Evolutionary conservation across 2,329 filamentous ascomycete species (phyloP).

Genomic region (Corynespora cassiicola): DNA sequence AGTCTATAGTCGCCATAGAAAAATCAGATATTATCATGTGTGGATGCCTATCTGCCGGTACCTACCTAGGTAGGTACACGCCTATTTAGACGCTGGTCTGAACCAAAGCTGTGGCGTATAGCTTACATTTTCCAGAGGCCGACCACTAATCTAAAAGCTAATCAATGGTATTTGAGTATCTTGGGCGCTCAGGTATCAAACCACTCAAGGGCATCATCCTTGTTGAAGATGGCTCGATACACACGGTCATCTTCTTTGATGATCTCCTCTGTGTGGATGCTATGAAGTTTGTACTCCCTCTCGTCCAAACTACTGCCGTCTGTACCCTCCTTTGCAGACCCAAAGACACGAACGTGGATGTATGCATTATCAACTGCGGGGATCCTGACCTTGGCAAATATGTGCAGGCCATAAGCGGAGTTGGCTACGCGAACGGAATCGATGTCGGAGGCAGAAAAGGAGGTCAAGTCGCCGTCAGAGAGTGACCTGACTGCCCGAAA

Average conservation of each 20-base stretch:
- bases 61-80: no score
- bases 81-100: no score
- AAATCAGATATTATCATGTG: no score
- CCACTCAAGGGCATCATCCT: conserved; percentile 39
- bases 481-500: conserved; percentile 47
- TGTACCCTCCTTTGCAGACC: conserved; percentile 39
- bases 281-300: conserved; percentile 39
- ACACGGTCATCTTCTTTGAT: conserved; percentile 36
- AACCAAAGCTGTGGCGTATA: no score
- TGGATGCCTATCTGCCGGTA: no score
- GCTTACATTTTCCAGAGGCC: no score
- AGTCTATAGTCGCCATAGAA: no score
- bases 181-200: conserved; percentile 39
- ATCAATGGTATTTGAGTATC: no score
- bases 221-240: conserved; percentile 39
- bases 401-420: conserved; percentile 40
- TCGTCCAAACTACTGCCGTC: conserved; percentile 39
- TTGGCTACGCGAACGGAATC: conserved; percentile 34
- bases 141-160: no score
- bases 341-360: conserved; percentile 40
- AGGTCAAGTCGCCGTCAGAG: conserved; percentile 43
- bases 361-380: conserved; percentile 31
- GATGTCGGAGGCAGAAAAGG: conserved; percentile 33
- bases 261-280: conserved; percentile 42
- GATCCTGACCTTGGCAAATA: conserved; percentile 37